Evolutionary conservation across 768 basidiomycete genomes (phyloP).

Genomic region (Suillus ampliporus): DNA sequence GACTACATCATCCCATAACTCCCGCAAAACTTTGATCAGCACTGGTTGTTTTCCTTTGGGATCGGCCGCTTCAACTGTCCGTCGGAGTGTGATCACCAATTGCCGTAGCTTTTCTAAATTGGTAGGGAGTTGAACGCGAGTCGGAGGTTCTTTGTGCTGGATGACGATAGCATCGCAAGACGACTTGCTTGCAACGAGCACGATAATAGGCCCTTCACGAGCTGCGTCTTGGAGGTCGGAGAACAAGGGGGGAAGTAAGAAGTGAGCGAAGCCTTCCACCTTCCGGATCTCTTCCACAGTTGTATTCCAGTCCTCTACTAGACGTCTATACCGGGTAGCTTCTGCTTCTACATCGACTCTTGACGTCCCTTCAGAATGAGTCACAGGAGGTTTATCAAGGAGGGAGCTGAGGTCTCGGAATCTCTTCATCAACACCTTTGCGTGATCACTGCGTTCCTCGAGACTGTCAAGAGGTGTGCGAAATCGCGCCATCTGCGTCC

Average conservation of each 20-base stretch:
- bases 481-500: too few relatives aligned
- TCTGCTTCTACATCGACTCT: too few relatives aligned
- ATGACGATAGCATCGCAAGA: slow-evolving; percentile 19
- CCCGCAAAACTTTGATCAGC: neutral
- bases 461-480: too few relatives aligned
- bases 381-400: too few relatives aligned
- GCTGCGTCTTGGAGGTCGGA: slow-evolving; percentile 10
- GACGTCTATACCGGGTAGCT: too few relatives aligned
- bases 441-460: too few relatives aligned
- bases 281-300: slow-evolving; percentile 17
- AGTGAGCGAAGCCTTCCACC: slow-evolving; percentile 18
- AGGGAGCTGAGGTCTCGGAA: too few relatives aligned
- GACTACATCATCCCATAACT: slow-evolving; percentile 7
- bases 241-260: slow-evolving; percentile 12
- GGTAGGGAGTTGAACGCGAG: neutral
- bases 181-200: slow-evolving; percentile 3
- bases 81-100: neutral
- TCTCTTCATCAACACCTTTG: too few relatives aligned
- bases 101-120: neutral
- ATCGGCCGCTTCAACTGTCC: neutral
- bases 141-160: neutral
- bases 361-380: too few relatives aligned
- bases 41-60: neutral
- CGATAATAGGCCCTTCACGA: slow-evolving; percentile 10
- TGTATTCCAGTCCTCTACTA: slow-evolving; percentile 18